Percentiles rank a stretch among this genome's conserved stretches.
Evolutionary conservation across 2,329 filamentous ascomycete genomes (phyloP).

Genomic region (Tolypocladium album): DNA sequence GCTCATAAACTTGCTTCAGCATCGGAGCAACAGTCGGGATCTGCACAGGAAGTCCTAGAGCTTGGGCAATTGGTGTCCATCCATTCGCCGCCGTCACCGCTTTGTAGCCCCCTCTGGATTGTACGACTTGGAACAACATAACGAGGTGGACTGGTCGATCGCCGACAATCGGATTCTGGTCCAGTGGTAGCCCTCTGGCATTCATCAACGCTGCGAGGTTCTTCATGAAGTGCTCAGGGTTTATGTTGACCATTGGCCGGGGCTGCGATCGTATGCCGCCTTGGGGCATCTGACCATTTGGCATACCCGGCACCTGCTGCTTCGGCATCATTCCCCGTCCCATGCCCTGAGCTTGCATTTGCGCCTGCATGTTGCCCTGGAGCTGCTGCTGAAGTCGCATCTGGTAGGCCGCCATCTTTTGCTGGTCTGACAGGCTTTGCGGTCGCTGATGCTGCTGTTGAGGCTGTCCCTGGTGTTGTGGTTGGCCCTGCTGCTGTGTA

Average conservation of each 20-base stretch:
- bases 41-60: conserved; percentile 53
- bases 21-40: conserved; percentile 57
- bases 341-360: conserved; percentile 37
- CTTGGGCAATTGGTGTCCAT: conserved; percentile 64
- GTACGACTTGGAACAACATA: conserved; percentile 65
- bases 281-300: conserved; percentile 46
- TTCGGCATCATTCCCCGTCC: conserved; percentile 43
- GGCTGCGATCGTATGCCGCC: conserved; percentile 40
- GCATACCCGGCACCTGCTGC: conserved; percentile 35
- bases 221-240: conserved; percentile 63
- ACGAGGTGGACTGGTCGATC: conserved; percentile 66
- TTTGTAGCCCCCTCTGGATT: conserved; percentile 67
- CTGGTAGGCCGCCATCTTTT: conserved; percentile 68
- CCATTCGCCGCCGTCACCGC: conserved; percentile 56
- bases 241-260: conserved; percentile 30
- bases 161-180: conserved; percentile 61
- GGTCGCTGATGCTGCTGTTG: conserved; percentile 29
- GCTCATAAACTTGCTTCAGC: conserved; percentile 63
- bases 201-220: conserved; percentile 70
- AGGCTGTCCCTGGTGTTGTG: conserved; percentile 30
- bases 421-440: conserved; percentile 45
- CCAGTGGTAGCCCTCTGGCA: conserved; percentile 60
- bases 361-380: conserved; percentile 40
- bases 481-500: conserved; percentile 19
- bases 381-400: conserved; percentile 74